Conservation (phyloP, 164 flowering plant species). For the Paratinospora sagittata region DNA sequence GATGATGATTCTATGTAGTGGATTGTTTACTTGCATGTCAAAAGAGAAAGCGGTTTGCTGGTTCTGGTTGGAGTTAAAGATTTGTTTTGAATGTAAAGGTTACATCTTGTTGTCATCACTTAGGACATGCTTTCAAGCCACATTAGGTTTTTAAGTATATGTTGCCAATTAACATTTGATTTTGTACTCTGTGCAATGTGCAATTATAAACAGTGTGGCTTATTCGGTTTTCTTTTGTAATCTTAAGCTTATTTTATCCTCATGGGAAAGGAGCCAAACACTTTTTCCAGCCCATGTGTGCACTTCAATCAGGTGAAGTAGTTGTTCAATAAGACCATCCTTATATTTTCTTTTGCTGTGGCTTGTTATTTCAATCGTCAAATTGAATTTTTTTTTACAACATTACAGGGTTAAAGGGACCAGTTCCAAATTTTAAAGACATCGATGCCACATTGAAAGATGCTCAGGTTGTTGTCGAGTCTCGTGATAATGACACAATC, state of each 20-base stretch:
- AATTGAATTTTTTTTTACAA: not conserved
- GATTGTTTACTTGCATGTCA: not conserved
- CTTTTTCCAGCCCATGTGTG: conserved; percentile 27
- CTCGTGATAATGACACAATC: conserved; percentile 43
- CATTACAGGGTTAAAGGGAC: conserved; percentile 50
- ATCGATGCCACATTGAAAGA: conserved; percentile 27
- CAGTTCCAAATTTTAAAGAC: conserved; percentile 35
- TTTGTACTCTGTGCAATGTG: not conserved
- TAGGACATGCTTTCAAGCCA: not conserved
- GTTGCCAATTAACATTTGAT: not conserved
- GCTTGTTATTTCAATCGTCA: not conserved
- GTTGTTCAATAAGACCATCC: not conserved
- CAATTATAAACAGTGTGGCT: not conserved
- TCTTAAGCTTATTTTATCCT: conserved; percentile 20
- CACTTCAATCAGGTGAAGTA: conserved; percentile 47
- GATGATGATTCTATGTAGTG: not conserved
- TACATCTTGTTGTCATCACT: not conserved
- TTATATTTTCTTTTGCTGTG: conserved; percentile 2
- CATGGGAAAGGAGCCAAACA: conserved; percentile 10
- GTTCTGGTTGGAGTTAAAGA: not conserved
- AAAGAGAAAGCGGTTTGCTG: not conserved
- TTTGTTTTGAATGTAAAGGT: not conserved
- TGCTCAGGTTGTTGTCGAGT: conserved; percentile 49
- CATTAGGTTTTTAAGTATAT: not conserved
- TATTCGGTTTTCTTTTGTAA: not conserved